A percentile compares a stretch with the other conserved stretches of the same genome.
Conservation (phyloP, 2,329 filamentous ascomycete genomes). For the Colletotrichum brevisporum region DNA sequence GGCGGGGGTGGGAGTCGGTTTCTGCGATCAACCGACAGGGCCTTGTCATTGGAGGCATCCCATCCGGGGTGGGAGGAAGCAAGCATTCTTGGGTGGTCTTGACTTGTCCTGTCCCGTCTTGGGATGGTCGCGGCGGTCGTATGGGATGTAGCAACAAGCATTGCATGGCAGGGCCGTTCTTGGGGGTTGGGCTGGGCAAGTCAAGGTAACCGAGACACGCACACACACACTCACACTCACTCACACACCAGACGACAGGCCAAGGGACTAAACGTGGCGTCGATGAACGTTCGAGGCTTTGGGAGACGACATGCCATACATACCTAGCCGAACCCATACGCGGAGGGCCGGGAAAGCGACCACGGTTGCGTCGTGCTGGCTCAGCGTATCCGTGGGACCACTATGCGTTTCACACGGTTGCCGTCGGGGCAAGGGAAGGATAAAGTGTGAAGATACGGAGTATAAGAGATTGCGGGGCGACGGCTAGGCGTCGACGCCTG, state of each 20-base stretch:
- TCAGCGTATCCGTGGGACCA: constrained; percentile 2
- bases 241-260: constrained; percentile 1
- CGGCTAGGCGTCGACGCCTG: background rate
- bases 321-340: background rate
- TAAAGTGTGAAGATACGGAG: too few species aligned
- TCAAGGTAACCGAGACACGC: constrained; percentile 8
- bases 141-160: constrained; percentile 32
- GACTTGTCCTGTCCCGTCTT: constrained; percentile 5
- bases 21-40: constrained; percentile 33
- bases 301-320: background rate
- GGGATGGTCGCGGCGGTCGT: constrained; percentile 16
- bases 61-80: constrained; percentile 17
- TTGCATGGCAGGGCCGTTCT: constrained; percentile 22
- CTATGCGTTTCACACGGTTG: background rate
- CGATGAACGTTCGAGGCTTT: constrained; percentile 8
- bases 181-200: constrained; percentile 17
- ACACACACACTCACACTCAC: background rate
- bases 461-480: background rate
- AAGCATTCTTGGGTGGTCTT: constrained; percentile 23
- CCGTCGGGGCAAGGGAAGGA: too few species aligned
- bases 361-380: background rate
- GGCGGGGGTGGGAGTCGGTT: constrained; percentile 24
- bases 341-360: background rate
- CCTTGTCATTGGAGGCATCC: constrained; percentile 34
- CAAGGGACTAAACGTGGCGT: constrained; percentile 10